These are phyloP conservation scores for Fusarium sororula DNA, from an alignment of 2,329 filamentous ascomycete species.

Conservation along the genomic window DNA sequence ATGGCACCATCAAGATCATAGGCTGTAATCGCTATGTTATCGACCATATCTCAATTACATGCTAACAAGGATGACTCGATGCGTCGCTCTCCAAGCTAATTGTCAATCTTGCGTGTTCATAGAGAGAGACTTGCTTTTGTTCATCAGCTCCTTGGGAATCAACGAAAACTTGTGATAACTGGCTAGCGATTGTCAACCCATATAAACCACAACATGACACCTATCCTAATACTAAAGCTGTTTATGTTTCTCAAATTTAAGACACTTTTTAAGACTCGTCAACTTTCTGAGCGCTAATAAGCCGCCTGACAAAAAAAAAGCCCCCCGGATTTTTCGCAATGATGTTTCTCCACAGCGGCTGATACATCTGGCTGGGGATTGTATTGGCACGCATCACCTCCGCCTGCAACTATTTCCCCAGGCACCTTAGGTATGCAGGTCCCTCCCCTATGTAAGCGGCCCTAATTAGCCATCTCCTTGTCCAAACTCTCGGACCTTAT, in stretches of 20 bases:
- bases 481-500: slow-evolving; percentile 27
- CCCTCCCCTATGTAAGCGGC: slow-evolving; percentile 20
- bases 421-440: slow-evolving; percentile 21
- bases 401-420: slow-evolving; percentile 26
- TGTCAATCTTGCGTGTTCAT: background rate
- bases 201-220: background rate
- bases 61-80: background rate
- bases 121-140: slow-evolving; percentile 7
- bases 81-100: background rate
- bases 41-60: background rate
- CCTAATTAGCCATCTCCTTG: slow-evolving; percentile 27
- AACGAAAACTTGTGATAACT: background rate
- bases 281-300: slow-evolving; percentile 20
- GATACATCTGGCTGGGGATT: slow-evolving; percentile 31
- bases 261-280: slow-evolving; percentile 1
- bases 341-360: slow-evolving; percentile 39
- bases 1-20: background rate
- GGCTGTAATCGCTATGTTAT: background rate
- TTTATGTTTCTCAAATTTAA: background rate
- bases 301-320: slow-evolving; percentile 21
- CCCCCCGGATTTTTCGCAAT: slow-evolving; percentile 36
- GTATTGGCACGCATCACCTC: slow-evolving; percentile 30
- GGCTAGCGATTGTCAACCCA: background rate
- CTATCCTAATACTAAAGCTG: slow-evolving; percentile 3
- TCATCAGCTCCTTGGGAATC: background rate